phyloP scores from a whole-genome alignment of 1,284 basidiomycete genomes.

The Clitocybe nebularis region DNA sequence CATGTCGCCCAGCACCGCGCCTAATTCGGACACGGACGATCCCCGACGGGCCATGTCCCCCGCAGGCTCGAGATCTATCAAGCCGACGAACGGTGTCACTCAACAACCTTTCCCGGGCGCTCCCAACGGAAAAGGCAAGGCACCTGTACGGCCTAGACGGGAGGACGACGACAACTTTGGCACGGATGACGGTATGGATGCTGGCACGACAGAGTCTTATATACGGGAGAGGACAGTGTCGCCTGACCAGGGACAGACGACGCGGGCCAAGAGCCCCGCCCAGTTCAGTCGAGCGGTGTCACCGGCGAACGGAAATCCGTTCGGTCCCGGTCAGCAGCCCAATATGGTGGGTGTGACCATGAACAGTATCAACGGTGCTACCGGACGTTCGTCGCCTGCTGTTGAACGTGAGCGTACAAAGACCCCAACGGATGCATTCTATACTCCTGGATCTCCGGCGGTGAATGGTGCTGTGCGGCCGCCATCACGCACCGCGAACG shows the following conservation, averaged over 20 bases:
- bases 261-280: constrained; percentile 61
- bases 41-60: constrained; percentile 66
- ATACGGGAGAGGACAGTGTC: constrained; percentile 49
- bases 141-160: constrained; percentile 56
- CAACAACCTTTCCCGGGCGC: constrained; percentile 30
- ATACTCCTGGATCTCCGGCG: constrained; percentile 52
- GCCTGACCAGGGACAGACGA: constrained; percentile 36
- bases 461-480: constrained; percentile 46
- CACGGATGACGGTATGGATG: constrained; percentile 51
- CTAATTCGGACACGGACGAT: constrained; percentile 45
- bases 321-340: constrained; percentile 33
- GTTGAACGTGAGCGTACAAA: constrained; percentile 42
- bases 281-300: constrained; percentile 51
- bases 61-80: constrained; percentile 32
- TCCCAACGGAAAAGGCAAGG: constrained; percentile 40
- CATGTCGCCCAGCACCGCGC: constrained; percentile 50
- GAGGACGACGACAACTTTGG: constrained; percentile 66
- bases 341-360: constrained; percentile 55
- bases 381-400: constrained; percentile 31
- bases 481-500: constrained; percentile 37
- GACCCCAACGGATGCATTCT: constrained; percentile 58
- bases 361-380: constrained; percentile 37
- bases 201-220: constrained; percentile 38
- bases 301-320: constrained; percentile 37
- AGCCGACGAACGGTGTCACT: constrained; percentile 42